Percentiles rank a stretch among this genome's conserved stretches.
Evolutionary conservation across 1,284 basidiomycete species (phyloP).

Genomic region (Quambalaria eucalypti): DNA sequence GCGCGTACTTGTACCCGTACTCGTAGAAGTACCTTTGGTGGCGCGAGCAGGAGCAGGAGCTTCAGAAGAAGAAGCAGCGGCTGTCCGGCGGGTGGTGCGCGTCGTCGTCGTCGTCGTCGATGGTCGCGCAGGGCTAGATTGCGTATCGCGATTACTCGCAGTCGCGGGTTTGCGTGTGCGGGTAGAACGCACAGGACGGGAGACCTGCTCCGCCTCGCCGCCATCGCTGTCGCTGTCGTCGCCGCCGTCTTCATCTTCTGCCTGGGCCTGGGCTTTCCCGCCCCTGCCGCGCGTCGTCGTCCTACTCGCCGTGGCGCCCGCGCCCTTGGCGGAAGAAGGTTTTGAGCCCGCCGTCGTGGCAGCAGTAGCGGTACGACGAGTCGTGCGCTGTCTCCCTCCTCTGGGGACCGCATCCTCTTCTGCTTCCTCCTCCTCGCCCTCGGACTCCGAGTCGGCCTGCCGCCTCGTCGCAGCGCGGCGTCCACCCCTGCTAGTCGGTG

Average conservation of each 20-base stretch:
- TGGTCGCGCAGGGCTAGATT: not conserved
- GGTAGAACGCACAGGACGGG: not conserved
- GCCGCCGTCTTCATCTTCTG: not conserved
- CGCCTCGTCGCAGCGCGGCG: not conserved
- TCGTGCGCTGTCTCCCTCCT: not conserved
- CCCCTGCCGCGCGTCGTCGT: not conserved
- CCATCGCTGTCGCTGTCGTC: not conserved
- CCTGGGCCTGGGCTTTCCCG: not conserved
- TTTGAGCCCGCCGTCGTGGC: not conserved
- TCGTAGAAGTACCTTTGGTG: too few species aligned
- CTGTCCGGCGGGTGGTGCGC: not conserved
- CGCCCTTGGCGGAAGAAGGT: not conserved
- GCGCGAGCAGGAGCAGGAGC: too few species aligned
- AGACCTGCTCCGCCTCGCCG: not conserved
- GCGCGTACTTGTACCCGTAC: too few species aligned
- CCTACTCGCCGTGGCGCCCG: not conserved
- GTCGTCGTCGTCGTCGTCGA: not conserved
- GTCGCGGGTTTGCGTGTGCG: not conserved
- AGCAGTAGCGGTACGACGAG: not conserved
- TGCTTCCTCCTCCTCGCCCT: not conserved
- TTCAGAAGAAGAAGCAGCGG: not conserved
- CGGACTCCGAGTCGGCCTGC: not conserved
- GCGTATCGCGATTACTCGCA: not conserved
- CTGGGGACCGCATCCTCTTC: not conserved
- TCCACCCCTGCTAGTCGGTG: too few species aligned